Conservation (phyloP, 805 yeast genomes). For the Saturnispora galanensis region DNA sequence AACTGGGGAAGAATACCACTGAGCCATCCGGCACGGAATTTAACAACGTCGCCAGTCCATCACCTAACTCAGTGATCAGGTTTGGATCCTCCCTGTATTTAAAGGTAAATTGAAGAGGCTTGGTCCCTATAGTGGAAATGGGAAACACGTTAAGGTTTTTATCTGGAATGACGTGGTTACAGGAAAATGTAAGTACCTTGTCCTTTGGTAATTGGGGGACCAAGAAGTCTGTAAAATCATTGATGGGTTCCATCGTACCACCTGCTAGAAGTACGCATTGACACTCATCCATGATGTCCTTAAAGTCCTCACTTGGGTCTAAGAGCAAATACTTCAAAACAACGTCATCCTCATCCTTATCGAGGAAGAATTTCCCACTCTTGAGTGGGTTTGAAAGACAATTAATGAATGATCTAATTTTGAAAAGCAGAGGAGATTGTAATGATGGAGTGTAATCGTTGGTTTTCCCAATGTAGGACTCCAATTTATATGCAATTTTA, state of each 20-base stretch:
- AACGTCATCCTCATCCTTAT: conserved; percentile 24
- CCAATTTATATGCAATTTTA: conserved; percentile 78
- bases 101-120: conserved; percentile 56
- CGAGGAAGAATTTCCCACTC: conserved; percentile 73
- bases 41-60: conserved; percentile 33
- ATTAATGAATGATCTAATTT: conserved; percentile 52
- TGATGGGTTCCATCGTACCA: conserved; percentile 88
- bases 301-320: conserved; percentile 68
- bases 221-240: conserved; percentile 57
- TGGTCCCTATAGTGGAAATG: conserved; percentile 24
- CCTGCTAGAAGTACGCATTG: conserved; percentile 77
- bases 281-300: conserved; percentile 53
- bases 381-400: conserved; percentile 62
- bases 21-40: conserved; percentile 57
- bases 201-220: conserved; percentile 44
- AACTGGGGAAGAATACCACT: conserved; percentile 81
- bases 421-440: conserved; percentile 49
- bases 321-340: conserved; percentile 59
- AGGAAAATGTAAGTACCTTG: conserved; percentile 46
- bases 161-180: conserved; percentile 79
- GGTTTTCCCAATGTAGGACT: conserved; percentile 45
- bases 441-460: conserved; percentile 9
- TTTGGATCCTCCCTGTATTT: conserved; percentile 41
- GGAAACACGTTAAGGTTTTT: conserved; percentile 56
- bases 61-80: conserved; percentile 45